A percentile compares a stretch with the other conserved stretches of the same genome.
phyloP scores from a whole-genome alignment of 805 yeast species.

The Candida methanosorbosa region DNA sequence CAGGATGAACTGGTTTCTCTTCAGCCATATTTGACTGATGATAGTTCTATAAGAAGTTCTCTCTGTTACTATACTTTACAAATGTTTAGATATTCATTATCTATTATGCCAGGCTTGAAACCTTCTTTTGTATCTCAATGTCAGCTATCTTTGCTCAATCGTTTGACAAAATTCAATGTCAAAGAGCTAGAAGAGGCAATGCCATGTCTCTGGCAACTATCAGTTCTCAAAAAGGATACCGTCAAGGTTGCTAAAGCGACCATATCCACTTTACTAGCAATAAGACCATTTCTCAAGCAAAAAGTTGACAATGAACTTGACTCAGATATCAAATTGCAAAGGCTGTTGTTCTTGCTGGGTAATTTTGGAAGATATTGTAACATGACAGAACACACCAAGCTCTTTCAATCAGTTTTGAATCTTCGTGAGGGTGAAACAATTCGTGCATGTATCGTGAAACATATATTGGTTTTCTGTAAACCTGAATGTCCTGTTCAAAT shows the following conservation, averaged over 20 bases:
- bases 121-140: conserved; percentile 41
- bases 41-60: conserved; percentile 27
- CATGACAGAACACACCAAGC: conserved; percentile 36
- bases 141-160: conserved; percentile 41
- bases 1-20: conserved; percentile 61
- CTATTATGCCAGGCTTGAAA: conserved; percentile 35
- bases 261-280: conserved; percentile 44
- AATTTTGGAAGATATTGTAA: conserved; percentile 63
- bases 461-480: conserved; percentile 46
- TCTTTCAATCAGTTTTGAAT: conserved; percentile 33
- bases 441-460: conserved; percentile 48
- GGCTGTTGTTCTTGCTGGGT: conserved; percentile 58
- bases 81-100: conserved; percentile 43
- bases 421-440: conserved; percentile 45
- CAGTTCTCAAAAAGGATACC: conserved; percentile 36
- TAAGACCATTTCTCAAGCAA: conserved; percentile 36
- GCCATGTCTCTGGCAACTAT: conserved; percentile 56
- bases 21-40: conserved; percentile 56
- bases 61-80: conserved; percentile 42
- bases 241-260: conserved; percentile 52
- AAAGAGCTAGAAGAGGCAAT: conserved; percentile 66
- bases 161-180: conserved; percentile 51
- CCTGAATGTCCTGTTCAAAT: conserved; percentile 18
- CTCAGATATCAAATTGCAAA: conserved; percentile 39
- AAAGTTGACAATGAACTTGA: conserved; percentile 7